A percentile compares a stretch with the other conserved stretches of the same genome.
These are phyloP conservation scores for Peronospora belbahrii DNA, from an alignment of 352 stramenopile species.

Conservation along the genomic window DNA sequence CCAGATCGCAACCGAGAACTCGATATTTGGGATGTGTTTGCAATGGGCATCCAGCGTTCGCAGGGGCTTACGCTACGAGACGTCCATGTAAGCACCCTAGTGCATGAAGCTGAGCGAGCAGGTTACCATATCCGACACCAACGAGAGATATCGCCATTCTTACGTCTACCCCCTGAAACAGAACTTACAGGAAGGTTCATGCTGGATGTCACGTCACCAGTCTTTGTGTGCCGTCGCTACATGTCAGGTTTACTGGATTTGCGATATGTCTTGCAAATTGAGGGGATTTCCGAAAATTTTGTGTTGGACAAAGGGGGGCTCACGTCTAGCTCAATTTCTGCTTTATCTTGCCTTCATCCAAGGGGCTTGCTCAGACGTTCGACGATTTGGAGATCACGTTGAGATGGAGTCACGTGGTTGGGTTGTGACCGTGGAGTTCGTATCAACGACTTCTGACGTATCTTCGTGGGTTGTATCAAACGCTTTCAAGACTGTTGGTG, in stretches of 20 bases:
- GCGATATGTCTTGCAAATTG: constrained; percentile 96
- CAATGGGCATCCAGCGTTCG: constrained; percentile 48
- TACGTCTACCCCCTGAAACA: constrained; percentile 45
- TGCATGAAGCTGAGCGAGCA: constrained; percentile 34
- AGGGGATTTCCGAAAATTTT: constrained; percentile 90
- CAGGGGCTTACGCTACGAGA: constrained; percentile 33
- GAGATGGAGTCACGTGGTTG: constrained; percentile 72
- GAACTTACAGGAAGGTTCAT: constrained; percentile 54
- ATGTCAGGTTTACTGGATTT: constrained; percentile 95
- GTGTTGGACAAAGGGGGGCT: constrained; percentile 60
- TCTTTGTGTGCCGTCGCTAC: constrained; percentile 92
- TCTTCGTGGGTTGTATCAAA: constrained; percentile 77
- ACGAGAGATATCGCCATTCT: constrained; percentile 35
- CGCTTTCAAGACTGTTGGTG: constrained; percentile 47
- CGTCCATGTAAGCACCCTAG: constrained; percentile 39
- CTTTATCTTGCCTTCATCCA: constrained; percentile 72
- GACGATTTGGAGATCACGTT: constrained; percentile 62
- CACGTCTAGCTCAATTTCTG: constrained; percentile 50
- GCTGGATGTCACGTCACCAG: constrained; percentile 79
- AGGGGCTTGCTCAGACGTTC: constrained; percentile 56
- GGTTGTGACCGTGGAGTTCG: constrained; percentile 78
- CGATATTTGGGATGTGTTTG: constrained; percentile 62
- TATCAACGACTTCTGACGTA: constrained; percentile 75
- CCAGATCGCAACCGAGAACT: constrained; percentile 27
- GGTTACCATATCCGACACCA: constrained; percentile 35